A percentile compares a stretch with the other conserved stretches of the same genome.
These are phyloP conservation scores for Saccharum hybrid DNA, from an alignment of 202 grass and related monocot genomes.

Conservation along the genomic window DNA sequence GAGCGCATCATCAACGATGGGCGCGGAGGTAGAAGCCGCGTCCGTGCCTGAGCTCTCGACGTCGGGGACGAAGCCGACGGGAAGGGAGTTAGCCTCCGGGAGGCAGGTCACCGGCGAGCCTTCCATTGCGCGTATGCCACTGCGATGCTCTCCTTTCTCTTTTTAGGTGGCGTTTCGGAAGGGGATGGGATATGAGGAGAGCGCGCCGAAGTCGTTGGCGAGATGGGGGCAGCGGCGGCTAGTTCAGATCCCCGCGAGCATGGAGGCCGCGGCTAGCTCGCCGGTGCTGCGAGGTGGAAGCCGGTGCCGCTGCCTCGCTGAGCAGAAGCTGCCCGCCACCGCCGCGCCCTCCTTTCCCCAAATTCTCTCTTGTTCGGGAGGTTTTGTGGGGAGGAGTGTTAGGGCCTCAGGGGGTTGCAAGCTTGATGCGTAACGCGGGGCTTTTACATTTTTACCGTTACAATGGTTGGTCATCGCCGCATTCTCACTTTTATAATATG, in stretches of 20 bases:
- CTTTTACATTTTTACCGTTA: too few species aligned
- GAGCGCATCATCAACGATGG: constrained; percentile 39
- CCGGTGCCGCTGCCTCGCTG: not conserved
- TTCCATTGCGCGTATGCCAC: constrained; percentile 57
- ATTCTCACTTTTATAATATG: too few species aligned
- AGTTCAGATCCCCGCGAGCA: not conserved
- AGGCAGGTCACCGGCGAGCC: constrained; percentile 71
- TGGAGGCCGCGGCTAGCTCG: too few species aligned
- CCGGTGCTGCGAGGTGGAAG: too few species aligned
- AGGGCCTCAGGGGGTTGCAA: too few species aligned
- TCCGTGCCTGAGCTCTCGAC: constrained; percentile 60
- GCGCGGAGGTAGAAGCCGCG: constrained; percentile 22
- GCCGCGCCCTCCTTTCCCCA: not conserved
- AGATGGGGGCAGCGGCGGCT: not conserved
- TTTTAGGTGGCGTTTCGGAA: not conserved
- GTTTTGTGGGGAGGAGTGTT: not conserved
- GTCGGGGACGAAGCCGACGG: constrained; percentile 72
- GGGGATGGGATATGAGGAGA: not conserved
- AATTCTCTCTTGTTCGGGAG: too few species aligned
- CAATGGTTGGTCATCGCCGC: too few species aligned
- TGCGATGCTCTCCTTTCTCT: not conserved
- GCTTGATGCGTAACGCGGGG: too few species aligned
- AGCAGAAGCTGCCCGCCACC: not conserved
- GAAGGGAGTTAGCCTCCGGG: constrained; percentile 81
- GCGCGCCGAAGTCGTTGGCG: not conserved